Conservation (phyloP, 257 asterid species). For the Anisodus acutangulus region DNA sequence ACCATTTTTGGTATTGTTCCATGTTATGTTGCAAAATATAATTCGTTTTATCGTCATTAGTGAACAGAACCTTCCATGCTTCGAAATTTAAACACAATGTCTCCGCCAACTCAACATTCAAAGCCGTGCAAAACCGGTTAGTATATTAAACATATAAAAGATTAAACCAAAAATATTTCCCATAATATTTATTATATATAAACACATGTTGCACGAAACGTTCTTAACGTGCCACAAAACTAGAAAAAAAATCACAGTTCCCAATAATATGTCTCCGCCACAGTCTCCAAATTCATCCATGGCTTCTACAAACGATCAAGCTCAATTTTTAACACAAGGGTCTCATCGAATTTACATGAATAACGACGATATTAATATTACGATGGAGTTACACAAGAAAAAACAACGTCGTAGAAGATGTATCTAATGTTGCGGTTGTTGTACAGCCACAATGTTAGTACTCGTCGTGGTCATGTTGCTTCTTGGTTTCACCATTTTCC, state of each 20-base stretch:
- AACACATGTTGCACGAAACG: neutral
- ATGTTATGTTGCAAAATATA: neutral
- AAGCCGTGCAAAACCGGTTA: slow-evolving; percentile 33
- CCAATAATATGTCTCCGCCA: neutral
- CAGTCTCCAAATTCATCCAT: slow-evolving; percentile 26
- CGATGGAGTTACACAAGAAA: slow-evolving; percentile 32
- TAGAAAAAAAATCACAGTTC: neutral
- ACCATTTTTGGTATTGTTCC: neutral
- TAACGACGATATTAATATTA: slow-evolving; percentile 32
- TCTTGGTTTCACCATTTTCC: slow-evolving; percentile 53
- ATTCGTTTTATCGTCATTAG: neutral
- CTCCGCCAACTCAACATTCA: slow-evolving; percentile 35
- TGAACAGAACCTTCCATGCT: neutral
- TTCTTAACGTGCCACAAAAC: neutral
- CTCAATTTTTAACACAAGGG: slow-evolving; percentile 44
- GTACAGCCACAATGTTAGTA: slow-evolving; percentile 41
- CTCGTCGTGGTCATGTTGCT: slow-evolving; percentile 33
- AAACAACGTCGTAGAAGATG: slow-evolving; percentile 32
- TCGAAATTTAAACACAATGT: neutral
- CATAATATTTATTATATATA: neutral
- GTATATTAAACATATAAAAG: neutral
- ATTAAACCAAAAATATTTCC: neutral
- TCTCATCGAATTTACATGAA: slow-evolving; percentile 20
- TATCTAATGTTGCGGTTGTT: slow-evolving; percentile 57
- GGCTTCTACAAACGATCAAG: slow-evolving; percentile 38